These are phyloP conservation scores for Vaccinium myrtillus DNA, from an alignment of 148 eudicot genomes.

Conservation along the genomic window DNA sequence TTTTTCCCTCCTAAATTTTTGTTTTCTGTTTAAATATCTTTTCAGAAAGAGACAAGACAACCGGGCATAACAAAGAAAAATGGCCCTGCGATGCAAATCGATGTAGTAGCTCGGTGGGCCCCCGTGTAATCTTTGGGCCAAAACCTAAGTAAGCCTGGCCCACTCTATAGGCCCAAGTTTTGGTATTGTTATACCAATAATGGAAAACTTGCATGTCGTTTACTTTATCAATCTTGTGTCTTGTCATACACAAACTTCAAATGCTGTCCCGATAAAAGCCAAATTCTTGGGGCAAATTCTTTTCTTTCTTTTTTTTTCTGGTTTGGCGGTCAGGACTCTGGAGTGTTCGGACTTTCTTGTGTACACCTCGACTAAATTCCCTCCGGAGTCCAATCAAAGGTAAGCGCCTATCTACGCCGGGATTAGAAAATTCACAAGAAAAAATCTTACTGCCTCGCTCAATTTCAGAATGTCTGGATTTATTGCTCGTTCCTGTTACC, in stretches of 20 bases:
- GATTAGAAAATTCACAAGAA: no score
- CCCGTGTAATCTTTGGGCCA: not conserved
- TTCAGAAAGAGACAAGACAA: not conserved
- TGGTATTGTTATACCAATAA: not conserved
- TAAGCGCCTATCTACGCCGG: no score
- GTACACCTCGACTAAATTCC: no score
- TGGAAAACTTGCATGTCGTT: not conserved
- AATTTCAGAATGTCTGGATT: no score
- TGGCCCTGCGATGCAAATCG: not conserved
- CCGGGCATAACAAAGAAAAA: not conserved
- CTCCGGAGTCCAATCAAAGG: no score
- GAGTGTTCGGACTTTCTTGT: no score
- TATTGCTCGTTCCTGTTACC: no score
- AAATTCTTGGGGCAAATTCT: not conserved
- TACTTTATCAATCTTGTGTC: not conserved
- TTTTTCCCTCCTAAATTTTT: not conserved
- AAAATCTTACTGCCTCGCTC: no score
- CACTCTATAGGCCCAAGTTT: conserved; percentile 4
- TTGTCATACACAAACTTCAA: not conserved
- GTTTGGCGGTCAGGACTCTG: no score
- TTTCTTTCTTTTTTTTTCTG: not conserved
- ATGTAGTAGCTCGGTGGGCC: not conserved
- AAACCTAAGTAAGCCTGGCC: not conserved
- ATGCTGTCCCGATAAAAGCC: not conserved
- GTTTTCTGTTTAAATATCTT: not conserved